Evolutionary conservation across 225 moss, liverwort and hornwort species (phyloP).

Genomic region (Sphagnum contortum): DNA sequence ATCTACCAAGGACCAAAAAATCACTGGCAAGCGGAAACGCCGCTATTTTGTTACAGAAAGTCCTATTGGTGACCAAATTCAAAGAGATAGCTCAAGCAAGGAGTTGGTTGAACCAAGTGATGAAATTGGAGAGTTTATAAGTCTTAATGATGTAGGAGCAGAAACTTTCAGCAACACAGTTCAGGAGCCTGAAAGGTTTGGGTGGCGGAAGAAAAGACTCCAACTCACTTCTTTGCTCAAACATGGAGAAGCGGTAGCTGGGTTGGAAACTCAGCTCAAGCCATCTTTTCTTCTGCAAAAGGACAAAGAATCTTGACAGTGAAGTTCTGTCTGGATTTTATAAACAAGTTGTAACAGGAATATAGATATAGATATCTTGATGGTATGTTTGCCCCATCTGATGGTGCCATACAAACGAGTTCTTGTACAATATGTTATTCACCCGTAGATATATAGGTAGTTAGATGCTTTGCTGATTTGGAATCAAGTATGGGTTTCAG

Average conservation of each 20-base stretch:
- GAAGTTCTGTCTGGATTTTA: too few relatives aligned
- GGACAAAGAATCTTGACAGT: background rate
- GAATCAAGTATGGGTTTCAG: too few relatives aligned
- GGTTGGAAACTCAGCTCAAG: constrained; percentile 14
- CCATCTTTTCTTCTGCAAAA: constrained; percentile 26
- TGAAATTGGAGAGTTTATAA: constrained; percentile 38
- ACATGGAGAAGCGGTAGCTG: constrained; percentile 2
- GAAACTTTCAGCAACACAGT: constrained; percentile 15
- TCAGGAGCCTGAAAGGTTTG: constrained; percentile 15
- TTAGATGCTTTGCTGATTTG: too few relatives aligned
- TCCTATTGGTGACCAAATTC: constrained; percentile 10
- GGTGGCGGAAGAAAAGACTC: constrained; percentile 7
- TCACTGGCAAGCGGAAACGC: constrained; percentile 48
- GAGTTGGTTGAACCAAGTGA: constrained; percentile 19
- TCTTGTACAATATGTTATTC: too few relatives aligned
- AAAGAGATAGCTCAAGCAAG: constrained; percentile 14
- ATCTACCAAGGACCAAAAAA: constrained; percentile 21
- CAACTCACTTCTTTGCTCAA: constrained; percentile 13
- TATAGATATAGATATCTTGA: too few relatives aligned
- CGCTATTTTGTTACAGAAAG: constrained; percentile 62
- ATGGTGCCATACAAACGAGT: too few relatives aligned
- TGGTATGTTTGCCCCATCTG: too few relatives aligned
- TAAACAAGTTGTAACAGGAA: too few relatives aligned
- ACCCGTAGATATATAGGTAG: too few relatives aligned
- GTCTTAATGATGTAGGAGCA: constrained; percentile 25